phyloP scores from a whole-genome alignment of 495 filamentous ascomycete species.

The Neurospora cerealis region DNA sequence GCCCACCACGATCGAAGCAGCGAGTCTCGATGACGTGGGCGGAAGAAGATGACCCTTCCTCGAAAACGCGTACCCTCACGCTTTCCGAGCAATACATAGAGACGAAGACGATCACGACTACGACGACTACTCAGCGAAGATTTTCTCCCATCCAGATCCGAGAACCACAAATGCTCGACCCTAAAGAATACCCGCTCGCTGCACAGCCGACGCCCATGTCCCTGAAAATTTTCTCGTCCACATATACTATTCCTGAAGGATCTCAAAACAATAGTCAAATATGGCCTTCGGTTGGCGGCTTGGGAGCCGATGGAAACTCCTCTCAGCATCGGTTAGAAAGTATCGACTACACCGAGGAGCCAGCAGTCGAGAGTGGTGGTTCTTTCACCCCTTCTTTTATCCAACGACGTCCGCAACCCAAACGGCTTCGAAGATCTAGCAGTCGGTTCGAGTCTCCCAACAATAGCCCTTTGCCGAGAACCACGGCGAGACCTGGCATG shows the following conservation, averaged over 20 bases:
- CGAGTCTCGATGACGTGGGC: constrained; percentile 37
- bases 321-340: not conserved
- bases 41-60: constrained; percentile 27
- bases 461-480: constrained; percentile 16
- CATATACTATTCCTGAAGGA: constrained; percentile 17
- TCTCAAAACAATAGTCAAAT: constrained; percentile 42
- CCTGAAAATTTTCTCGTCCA: not conserved
- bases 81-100: constrained; percentile 49
- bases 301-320: not conserved
- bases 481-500: not conserved
- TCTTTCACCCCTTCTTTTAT: not conserved
- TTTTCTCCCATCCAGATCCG: constrained; percentile 77
- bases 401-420: not conserved
- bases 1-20: constrained; percentile 34
- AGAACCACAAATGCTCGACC: constrained; percentile 69
- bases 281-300: constrained; percentile 51
- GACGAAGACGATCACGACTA: constrained; percentile 75
- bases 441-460: constrained; percentile 26
- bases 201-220: constrained; percentile 43
- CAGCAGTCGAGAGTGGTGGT: not conserved
- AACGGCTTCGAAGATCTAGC: constrained; percentile 13
- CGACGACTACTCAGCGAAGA: constrained; percentile 82
- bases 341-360: not conserved
- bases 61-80: constrained; percentile 27
- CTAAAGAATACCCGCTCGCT: constrained; percentile 85